Base-by-base conservation (phyloP, 805 yeast species). In the Teunomyces gatunensis region DNA sequence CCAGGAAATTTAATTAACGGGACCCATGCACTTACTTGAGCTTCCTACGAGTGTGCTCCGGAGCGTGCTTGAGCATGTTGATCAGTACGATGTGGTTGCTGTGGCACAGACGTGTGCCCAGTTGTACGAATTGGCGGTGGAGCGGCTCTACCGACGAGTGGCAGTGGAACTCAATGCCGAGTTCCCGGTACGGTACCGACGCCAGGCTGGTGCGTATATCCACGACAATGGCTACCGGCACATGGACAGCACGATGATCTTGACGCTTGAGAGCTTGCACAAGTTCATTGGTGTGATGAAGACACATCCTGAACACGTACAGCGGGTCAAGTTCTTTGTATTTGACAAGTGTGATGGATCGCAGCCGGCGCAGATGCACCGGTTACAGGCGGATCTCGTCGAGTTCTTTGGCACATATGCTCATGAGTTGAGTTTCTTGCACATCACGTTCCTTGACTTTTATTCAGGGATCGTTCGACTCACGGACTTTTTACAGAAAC, bases 391-490 rank as follows among this genome's bases (percentile, higher is more conserved):
- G 30, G 48, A 58, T 13, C 46, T 65, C 9, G 57, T 64, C 17
- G 61, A 56, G 6, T 61, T 59, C 39, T 63, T 68, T 52, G 68
- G 64, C 4, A 17, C 41, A 6, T 39, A 56, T 41, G 57, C 69
- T 20, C 32, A 39, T 4, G 59, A 63, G 18, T 48, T 68, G 39
- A 61, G 57, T 45, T 65, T 66, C 44, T 49, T 67, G 30, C 71
- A 67, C 47, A 64, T 67, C 32, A 61, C 69, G 5, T 68, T 67
- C 37, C 46, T 59, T 20, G 69, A 67, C 44, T 61, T 59, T 42
- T 37, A 52, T 15, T 47, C 47, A 10, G 69, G 69, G 3, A 56
- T 64, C 12, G 47, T 48, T 11, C 56, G 63, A 42, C 50, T 66
- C 18, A 60, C 64, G 20, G 47, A 49, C 13, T 67, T 66, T 48